Conservation (phyloP, 257 asterid species). For the Agastache rugosa region DNA sequence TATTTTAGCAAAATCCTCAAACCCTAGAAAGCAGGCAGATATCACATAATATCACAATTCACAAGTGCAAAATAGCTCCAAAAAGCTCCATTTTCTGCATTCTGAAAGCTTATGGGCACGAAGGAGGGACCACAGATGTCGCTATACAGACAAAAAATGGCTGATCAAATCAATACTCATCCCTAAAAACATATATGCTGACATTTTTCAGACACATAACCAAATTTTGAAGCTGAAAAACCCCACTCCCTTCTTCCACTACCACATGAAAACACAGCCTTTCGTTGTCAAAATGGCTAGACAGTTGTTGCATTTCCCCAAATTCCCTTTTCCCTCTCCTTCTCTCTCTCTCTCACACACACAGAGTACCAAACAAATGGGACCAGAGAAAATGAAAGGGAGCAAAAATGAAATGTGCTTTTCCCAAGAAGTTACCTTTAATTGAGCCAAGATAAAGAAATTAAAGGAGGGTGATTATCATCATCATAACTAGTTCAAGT, state of each 20-base stretch:
- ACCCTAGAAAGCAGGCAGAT: neutral
- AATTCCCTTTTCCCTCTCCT: too few species aligned
- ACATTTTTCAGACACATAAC: conserved; percentile 12
- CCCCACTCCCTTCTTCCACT: conserved; percentile 18
- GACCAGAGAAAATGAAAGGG: conserved; percentile 38
- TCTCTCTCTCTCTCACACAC: conserved; percentile 31
- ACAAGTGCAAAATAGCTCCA: conserved; percentile 26
- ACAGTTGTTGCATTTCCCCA: conserved; percentile 34
- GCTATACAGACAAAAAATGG: conserved; percentile 34
- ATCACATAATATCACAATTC: neutral
- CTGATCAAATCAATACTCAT: conserved; percentile 33
- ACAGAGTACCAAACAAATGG: conserved; percentile 37
- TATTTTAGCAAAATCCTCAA: neutral
- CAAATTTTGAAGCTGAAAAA: conserved; percentile 26
- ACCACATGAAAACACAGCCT: conserved; percentile 36
- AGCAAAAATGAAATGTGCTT: conserved; percentile 17
- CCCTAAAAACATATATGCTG: conserved; percentile 33
- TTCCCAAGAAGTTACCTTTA: conserved; percentile 43
- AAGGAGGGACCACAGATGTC: conserved; percentile 46
- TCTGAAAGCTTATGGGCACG: conserved; percentile 37
- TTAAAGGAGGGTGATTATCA: conserved; percentile 13
- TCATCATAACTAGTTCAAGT: neutral
- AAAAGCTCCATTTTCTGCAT: conserved; percentile 32
- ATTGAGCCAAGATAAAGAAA: conserved; percentile 29
- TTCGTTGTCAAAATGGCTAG: conserved; percentile 31